Evolutionary conservation across 768 basidiomycete genomes (phyloP).

Genomic region (Leccinum subgranulosum): DNA sequence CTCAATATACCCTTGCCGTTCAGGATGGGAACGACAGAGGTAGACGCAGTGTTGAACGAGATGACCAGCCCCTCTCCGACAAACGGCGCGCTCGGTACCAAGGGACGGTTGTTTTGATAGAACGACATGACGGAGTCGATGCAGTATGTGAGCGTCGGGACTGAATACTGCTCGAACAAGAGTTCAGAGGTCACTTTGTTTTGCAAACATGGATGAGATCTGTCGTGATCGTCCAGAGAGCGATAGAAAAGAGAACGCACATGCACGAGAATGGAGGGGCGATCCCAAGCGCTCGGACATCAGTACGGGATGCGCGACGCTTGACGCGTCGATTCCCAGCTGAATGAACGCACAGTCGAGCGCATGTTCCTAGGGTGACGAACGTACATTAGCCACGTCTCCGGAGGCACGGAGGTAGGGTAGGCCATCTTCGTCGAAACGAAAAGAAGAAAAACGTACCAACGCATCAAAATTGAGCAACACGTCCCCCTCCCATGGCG

Average conservation of each 20-base stretch:
- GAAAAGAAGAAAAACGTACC: slow-evolving; percentile 48
- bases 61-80: slow-evolving; percentile 76
- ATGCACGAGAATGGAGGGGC: slow-evolving; percentile 80
- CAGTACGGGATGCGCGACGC: slow-evolving; percentile 81
- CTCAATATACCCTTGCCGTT: slow-evolving; percentile 80
- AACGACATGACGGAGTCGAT: slow-evolving; percentile 93
- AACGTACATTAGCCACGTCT: neutral
- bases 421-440: neutral
- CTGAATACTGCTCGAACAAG: slow-evolving; percentile 90
- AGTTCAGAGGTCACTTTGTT: slow-evolving; percentile 86
- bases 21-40: slow-evolving; percentile 86
- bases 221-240: neutral
- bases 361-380: slow-evolving; percentile 77
- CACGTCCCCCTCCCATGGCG: slow-evolving; percentile 94
- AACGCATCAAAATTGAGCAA: slow-evolving; percentile 88
- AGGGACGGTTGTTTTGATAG: slow-evolving; percentile 68
- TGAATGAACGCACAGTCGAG: slow-evolving; percentile 89
- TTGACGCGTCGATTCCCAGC: slow-evolving; percentile 74
- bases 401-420: neutral
- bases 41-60: slow-evolving; percentile 90
- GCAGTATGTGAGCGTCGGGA: slow-evolving; percentile 82
- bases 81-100: slow-evolving; percentile 35
- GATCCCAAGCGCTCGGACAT: slow-evolving; percentile 93
- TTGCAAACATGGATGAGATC: neutral
- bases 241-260: slow-evolving; percentile 45